Conservation (phyloP, 805 yeast species). For the Saccharomycopsis sp. region DNA sequence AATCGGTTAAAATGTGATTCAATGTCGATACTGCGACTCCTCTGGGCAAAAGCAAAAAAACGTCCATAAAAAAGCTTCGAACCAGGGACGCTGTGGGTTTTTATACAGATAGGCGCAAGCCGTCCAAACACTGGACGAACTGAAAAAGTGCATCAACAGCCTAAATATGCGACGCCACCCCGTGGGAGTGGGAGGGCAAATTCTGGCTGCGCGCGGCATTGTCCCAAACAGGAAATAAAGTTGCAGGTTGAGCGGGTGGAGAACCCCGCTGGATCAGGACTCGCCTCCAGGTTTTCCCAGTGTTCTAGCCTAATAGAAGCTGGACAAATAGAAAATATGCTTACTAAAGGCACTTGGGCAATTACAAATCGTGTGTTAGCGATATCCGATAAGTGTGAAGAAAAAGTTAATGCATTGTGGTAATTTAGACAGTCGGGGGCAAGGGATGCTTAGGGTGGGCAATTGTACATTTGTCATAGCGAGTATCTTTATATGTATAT, state of each 20-base stretch:
- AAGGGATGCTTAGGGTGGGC: too few species aligned
- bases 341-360: not conserved
- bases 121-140: not conserved
- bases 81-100: not conserved
- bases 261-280: not conserved
- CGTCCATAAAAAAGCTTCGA: not conserved
- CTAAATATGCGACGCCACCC: not conserved
- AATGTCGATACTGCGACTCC: not conserved
- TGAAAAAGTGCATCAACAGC: not conserved
- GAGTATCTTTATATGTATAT: too few species aligned
- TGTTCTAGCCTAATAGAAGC: not conserved
- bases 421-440: too few species aligned
- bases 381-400: too few species aligned
- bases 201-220: not conserved
- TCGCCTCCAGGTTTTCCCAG: not conserved
- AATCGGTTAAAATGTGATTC: not conserved
- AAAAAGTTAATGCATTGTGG: too few species aligned
- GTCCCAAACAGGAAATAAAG: not conserved
- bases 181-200: not conserved
- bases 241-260: not conserved
- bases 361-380: too few species aligned
- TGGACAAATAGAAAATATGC: not conserved
- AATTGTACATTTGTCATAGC: too few species aligned
- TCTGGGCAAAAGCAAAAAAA: not conserved
- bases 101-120: not conserved